Evolutionary conservation across 176 grass and related monocot species (phyloP), one percentile per base, ranked within the genome.

Genomic region (Raddia distichophylla): DNA sequence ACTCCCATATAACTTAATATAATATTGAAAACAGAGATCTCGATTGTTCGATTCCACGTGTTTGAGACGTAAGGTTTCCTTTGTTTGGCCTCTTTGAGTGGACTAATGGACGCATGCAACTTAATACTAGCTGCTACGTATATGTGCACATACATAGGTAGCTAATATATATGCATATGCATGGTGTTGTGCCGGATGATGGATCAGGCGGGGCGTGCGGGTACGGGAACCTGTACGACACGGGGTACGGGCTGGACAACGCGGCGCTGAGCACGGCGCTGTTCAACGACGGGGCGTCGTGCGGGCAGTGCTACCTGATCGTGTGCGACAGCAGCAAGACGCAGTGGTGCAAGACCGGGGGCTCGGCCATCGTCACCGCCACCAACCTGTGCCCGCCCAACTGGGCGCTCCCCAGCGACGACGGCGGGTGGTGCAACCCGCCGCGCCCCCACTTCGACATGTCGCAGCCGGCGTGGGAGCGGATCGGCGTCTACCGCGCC

Each of bases 311-410:
- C 69, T 94, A 72, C 61, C 3, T 37, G 16, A 80, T 94, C 68
- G 17, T 19, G 0, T 94, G 91, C 43, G 82, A 94, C 56, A 7
- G 33, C 32, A 51, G 15, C 46, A 67, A 14, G 42, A 16, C 22
- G 3, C 0, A 3, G 2, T 82, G 77, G 78, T 93, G 91, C 76
- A 56, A 65, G 42, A 15, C 32, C 2, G 61, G 82, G 37, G n/a
- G 1, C 27, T 50, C 82, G 16, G 32, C 86, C 20, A 91, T 88
- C 3, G 18, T 93, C n/a, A 83, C 85, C 4, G 91, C 82, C 22
- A 93, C 91, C 44, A 93, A 91, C 82, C 64, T 82, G 56, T 93
- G 91, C 74, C 91, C 88, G 5, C 81, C 88, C 65, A 93, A 93
- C 86, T 91, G 70, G 74, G 82, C 27, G 15, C 57, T 88, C 5